Conservation (phyloP, 805 yeast genomes). For the Millerozyma miso region DNA sequence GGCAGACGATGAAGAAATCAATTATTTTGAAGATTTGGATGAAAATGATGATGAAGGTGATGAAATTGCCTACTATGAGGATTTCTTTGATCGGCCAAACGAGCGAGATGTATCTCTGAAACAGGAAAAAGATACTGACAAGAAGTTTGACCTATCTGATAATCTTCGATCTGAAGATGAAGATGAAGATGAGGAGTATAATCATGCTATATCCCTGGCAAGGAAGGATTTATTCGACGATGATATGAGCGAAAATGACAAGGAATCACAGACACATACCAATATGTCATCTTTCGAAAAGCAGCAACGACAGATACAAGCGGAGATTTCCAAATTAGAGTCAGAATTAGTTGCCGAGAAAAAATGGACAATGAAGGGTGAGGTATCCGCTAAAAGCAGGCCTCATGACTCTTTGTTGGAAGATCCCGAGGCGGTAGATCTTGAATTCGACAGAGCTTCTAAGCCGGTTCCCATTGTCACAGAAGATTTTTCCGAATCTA, state of each 20-base stretch:
- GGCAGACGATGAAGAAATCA: constrained; percentile 33
- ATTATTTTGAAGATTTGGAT: constrained; percentile 31
- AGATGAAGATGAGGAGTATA: constrained; percentile 56
- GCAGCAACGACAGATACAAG: constrained; percentile 71
- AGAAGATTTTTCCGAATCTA: constrained; percentile 74
- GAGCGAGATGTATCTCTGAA: constrained; percentile 14
- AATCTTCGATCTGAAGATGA: constrained; percentile 31
- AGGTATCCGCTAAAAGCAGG: constrained; percentile 74
- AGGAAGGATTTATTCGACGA: constrained; percentile 59
- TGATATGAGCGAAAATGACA: constrained; percentile 20
- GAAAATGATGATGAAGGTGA: constrained; percentile 48
- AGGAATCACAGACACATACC: constrained; percentile 16
- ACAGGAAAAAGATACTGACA: constrained; percentile 6
- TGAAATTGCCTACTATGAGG: constrained; percentile 58
- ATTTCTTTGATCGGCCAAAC: constrained; percentile 55
- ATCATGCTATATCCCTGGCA: constrained; percentile 55
- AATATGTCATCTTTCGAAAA: constrained; percentile 73
- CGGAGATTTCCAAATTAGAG: constrained; percentile 76
- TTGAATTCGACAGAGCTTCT: constrained; percentile 89
- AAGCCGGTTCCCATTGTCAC: constrained; percentile 97
- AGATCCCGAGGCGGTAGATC: constrained; percentile 48
- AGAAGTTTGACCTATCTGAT: constrained; percentile 8
- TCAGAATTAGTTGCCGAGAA: constrained; percentile 86
- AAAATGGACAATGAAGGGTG: constrained; percentile 94
- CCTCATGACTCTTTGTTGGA: constrained; percentile 80